phyloP scores from a whole-genome alignment of 371 early-diverging fungal species.

The Cokeromyces recurvatus region DNA sequence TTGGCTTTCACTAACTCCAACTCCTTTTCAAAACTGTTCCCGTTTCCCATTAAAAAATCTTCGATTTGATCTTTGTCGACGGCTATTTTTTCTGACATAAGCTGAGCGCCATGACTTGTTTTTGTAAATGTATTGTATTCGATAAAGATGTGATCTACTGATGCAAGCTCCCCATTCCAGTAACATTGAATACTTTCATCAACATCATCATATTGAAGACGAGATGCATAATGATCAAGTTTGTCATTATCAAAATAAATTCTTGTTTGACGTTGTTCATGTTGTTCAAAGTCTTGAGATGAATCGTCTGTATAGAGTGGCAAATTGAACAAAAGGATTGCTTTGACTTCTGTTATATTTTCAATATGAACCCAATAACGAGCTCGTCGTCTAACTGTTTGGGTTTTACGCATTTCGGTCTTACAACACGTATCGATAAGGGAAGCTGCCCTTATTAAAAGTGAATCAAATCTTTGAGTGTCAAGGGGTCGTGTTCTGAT shows the following conservation, averaged over 20 bases:
- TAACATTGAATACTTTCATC: too few relatives aligned
- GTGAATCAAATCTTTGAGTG: constrained; percentile 61
- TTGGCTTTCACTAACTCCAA: too few relatives aligned
- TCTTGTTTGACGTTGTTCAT: constrained; percentile 70
- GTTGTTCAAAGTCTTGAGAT: constrained; percentile 40
- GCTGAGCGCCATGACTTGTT: neutral
- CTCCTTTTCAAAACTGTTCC: too few relatives aligned
- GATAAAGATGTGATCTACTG: constrained; percentile 70
- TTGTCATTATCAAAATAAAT: constrained; percentile 94
- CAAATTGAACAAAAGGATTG: constrained; percentile 86
- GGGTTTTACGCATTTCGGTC: neutral
- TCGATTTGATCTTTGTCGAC: constrained; percentile 92
- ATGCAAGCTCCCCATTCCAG: constrained; percentile 66
- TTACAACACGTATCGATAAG: constrained; percentile 58
- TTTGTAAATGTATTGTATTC: constrained; percentile 82
- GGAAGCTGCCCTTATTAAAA: constrained; percentile 78
- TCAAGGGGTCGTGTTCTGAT: constrained; percentile 25
- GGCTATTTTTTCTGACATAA: neutral
- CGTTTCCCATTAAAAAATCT: too few relatives aligned
- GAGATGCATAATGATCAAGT: constrained; percentile 86
- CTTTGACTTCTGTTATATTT: constrained; percentile 93
- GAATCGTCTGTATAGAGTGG: constrained; percentile 68
- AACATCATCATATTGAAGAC: constrained; percentile 89
- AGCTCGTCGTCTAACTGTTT: constrained; percentile 50
- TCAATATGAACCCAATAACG: constrained; percentile 99